These are phyloP conservation scores for Leccinum boreale DNA, from an alignment of 768 basidiomycete genomes.

Conservation along the genomic window DNA sequence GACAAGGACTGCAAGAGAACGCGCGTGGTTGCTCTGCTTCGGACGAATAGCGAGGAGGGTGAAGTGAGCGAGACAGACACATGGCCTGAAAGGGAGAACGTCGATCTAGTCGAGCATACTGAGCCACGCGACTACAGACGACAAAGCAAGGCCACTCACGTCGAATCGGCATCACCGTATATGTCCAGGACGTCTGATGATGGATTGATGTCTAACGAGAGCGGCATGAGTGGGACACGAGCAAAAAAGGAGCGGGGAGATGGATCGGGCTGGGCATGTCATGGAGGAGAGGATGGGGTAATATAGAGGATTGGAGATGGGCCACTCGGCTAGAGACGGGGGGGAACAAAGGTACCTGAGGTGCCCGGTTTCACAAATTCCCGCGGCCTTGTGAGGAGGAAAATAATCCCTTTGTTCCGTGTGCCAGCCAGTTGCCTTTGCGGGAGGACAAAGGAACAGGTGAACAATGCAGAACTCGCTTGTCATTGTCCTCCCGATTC, in stretches of 20 bases:
- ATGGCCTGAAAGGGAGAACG: slow-evolving; percentile 86
- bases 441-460: slow-evolving; percentile 25
- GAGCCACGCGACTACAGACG: slow-evolving; percentile 5
- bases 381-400: not conserved
- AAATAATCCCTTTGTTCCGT: slow-evolving; percentile 25
- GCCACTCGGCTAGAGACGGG: slow-evolving; percentile 26
- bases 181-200: slow-evolving; percentile 57
- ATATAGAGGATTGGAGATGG: slow-evolving; percentile 23
- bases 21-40: slow-evolving; percentile 42
- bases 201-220: slow-evolving; percentile 63
- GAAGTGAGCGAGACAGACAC: slow-evolving; percentile 63
- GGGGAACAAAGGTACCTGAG: slow-evolving; percentile 29
- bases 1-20: slow-evolving; percentile 65
- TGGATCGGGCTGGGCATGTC: slow-evolving; percentile 10
- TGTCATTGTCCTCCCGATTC: slow-evolving; percentile 19
- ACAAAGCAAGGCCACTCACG: slow-evolving; percentile 41
- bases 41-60: slow-evolving; percentile 53
- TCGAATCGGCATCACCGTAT: slow-evolving; percentile 63
- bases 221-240: slow-evolving; percentile 46
- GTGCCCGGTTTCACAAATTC: not conserved
- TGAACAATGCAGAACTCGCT: slow-evolving; percentile 32
- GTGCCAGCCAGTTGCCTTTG: slow-evolving; percentile 24
- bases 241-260: slow-evolving; percentile 1
- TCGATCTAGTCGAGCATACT: slow-evolving; percentile 49
- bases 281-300: slow-evolving; percentile 8